Evolutionary conservation across 1,284 basidiomycete genomes (phyloP), one percentile per base, ranked within the genome.

Genomic region (Xanthoconium separans): DNA sequence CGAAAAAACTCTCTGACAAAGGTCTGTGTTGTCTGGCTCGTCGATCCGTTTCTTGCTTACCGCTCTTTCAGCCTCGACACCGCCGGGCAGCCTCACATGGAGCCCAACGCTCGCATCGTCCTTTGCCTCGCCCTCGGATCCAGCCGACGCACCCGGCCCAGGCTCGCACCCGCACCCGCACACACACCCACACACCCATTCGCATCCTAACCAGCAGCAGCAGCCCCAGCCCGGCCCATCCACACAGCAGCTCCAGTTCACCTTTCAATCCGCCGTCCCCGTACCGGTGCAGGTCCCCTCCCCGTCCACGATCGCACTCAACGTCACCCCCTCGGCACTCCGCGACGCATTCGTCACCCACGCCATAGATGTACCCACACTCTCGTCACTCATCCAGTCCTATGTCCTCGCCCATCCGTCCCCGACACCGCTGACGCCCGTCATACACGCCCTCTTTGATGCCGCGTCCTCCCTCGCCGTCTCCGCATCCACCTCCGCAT

Each of bases 381-480:
- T 83, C 29, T 76, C 81, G 8, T 74, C 75, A 22, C 76, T 82
- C 70, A 77, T 82, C 34, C 76, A 79, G 53, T 70, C 71, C 15
- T 80, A 73, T 53, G 73, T 74, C 34, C 62, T 74, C 22, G 69
- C 75, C 7, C 73, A 78, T 52, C 77, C 76, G 4, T 78, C 76
- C 0, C 63, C 72, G 6, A 77, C 77, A 0, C 77, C 79, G 5
- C 70, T 83, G 7, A 74, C 73, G 0, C 70, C 77, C 1, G 73
- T 81, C 33, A 65, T 83, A 5, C 72, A 75, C 20, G 76, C 78
- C 12, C 70, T 83, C 6, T 83, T 82, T 52, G 78, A 81, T 39
- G 81, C 80, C 2, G 53, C 61, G 12, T 58, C 66, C 4, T 53
- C 39, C 66, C 74, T 60, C 1, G 41, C 61, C 8, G 34, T 34